Conservation (phyloP, 176 grass and related monocot species). For the Rhynchospora breviuscula region DNA sequence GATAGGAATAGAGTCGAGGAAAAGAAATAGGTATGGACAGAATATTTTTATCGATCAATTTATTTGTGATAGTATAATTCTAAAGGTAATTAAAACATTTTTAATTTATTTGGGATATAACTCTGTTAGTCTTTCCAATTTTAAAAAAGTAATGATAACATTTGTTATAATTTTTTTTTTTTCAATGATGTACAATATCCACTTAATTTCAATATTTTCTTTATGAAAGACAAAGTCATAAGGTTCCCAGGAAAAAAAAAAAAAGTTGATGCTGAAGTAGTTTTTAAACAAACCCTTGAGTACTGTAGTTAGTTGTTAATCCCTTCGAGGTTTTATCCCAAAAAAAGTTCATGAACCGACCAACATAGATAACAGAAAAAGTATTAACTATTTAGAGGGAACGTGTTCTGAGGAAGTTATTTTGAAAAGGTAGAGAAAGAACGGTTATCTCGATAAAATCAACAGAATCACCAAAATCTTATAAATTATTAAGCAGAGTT, state of each 20-base stretch:
- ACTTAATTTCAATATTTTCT: too few relatives aligned
- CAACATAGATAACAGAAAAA: neutral
- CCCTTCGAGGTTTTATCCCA: neutral
- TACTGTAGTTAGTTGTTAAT: neutral
- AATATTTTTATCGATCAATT: too few relatives aligned
- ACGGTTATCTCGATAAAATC: constrained; percentile 6
- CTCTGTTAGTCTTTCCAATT: too few relatives aligned
- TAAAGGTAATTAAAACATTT: too few relatives aligned
- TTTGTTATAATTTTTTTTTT: too few relatives aligned
- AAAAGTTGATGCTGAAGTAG: neutral
- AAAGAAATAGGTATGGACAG: too few relatives aligned
- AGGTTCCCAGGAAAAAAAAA: too few relatives aligned
- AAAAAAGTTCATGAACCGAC: constrained; percentile 1
- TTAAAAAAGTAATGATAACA: too few relatives aligned
- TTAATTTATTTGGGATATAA: too few relatives aligned
- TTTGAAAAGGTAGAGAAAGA: neutral
- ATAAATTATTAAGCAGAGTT: constrained; percentile 7
- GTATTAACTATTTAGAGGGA: neutral
- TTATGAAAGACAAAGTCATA: too few relatives aligned
- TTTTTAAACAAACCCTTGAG: neutral
- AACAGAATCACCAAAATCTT: constrained; percentile 14
- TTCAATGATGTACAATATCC: too few relatives aligned
- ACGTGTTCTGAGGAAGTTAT: constrained; percentile 5
- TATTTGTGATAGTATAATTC: too few relatives aligned
- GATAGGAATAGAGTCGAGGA: neutral